Conservation (phyloP, 2,329 filamentous ascomycete species). For the Hymenoscyphus fraxineus region DNA sequence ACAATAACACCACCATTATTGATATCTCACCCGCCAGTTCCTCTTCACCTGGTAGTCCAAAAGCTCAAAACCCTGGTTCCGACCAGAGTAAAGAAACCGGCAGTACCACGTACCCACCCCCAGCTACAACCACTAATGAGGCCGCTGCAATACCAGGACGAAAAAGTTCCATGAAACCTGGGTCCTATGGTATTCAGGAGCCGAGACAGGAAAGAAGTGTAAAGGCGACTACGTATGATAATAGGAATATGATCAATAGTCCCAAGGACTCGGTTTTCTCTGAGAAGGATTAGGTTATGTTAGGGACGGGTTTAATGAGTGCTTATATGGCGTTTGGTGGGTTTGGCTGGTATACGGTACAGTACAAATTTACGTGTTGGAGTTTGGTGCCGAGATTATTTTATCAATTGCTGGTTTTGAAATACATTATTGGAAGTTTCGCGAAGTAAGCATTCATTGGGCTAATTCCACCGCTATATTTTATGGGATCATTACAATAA, state of each 20-base stretch:
- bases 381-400: background rate
- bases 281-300: conserved; percentile 12
- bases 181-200: background rate
- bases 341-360: background rate
- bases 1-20: background rate
- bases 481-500: too few relatives aligned
- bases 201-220: conserved; percentile 8
- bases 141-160: background rate
- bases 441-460: background rate
- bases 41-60: background rate
- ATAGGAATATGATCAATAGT: conserved; percentile 10
- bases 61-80: background rate
- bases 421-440: background rate
- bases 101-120: background rate
- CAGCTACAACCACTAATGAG: background rate
- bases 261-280: conserved; percentile 14
- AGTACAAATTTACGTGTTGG: background rate
- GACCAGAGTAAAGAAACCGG: background rate
- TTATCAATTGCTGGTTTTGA: background rate
- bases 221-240: conserved; percentile 16
- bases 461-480: too few relatives aligned
- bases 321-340: background rate
- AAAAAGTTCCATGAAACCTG: conserved; percentile 17
- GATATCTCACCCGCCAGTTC: background rate
- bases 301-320: background rate